These are phyloP conservation scores for Keithomyces neogunnii DNA, from an alignment of 2,329 filamentous ascomycete species.

Conservation along the genomic window DNA sequence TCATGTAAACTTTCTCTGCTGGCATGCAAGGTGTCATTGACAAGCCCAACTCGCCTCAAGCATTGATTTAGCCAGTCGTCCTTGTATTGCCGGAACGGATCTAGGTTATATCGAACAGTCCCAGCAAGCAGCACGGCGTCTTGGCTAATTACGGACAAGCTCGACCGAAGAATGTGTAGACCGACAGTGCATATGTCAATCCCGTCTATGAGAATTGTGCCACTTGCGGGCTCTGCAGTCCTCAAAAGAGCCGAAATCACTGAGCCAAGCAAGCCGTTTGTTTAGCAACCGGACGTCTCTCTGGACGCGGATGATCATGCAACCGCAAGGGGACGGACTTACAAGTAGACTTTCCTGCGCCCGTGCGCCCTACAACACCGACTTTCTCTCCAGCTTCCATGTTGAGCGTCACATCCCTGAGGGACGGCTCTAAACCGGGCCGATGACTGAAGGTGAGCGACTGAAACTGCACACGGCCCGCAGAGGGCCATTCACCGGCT, in stretches of 20 bases:
- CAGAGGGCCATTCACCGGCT: conserved; percentile 54
- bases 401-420: conserved; percentile 70
- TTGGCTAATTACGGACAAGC: conserved; percentile 76
- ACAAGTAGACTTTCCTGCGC: conserved; percentile 65
- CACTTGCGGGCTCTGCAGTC: conserved; percentile 22
- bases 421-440: conserved; percentile 67
- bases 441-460: conserved; percentile 76
- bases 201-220: conserved; percentile 75
- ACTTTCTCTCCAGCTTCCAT: conserved; percentile 79
- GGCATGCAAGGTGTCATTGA: not conserved
- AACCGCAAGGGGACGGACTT: not conserved
- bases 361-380: conserved; percentile 83
- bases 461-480: conserved; percentile 72
- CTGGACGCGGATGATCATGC: not conserved
- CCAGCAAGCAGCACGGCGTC: conserved; percentile 82
- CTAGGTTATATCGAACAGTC: conserved; percentile 76
- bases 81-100: conserved; percentile 54
- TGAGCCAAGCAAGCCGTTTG: not conserved
- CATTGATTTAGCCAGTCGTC: not conserved
- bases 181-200: conserved; percentile 76
- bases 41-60: not conserved
- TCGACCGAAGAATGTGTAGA: conserved; percentile 71
- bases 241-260: conserved; percentile 14
- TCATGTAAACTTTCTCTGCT: not conserved
- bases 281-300: not conserved